Evolutionary conservation across 768 basidiomycete genomes (phyloP), one percentile per base, ranked within the genome.

Genomic region (Dentipellis fragilis): DNA sequence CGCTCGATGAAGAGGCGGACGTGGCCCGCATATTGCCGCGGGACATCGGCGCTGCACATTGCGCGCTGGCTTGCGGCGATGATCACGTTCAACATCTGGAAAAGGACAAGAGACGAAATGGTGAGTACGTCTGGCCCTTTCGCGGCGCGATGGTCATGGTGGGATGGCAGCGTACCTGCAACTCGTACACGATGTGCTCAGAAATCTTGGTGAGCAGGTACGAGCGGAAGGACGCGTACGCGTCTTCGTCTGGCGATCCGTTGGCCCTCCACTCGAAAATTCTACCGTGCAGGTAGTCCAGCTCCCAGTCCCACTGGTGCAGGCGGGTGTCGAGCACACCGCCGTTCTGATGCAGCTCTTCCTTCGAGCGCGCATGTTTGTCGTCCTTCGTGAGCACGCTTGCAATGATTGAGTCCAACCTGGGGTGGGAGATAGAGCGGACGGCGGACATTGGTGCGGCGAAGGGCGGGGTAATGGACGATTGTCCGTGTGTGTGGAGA

Each of bases 221-320:
- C 19, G 34, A 6, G 16, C 60, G 60, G 38, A 61, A 59, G 14
- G 36, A 29, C 37, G 52, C 52, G 53, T 61, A 61, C 36, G 59
- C 58, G 1, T 50, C 39, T 52, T 61, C 51, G 12, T 61, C 60
- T 45, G 47, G 34, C 1, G 58, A 42, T 7, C 55, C 60, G 22
- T 59, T 59, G 17, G 52, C 11, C 19, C 56, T 61, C 60, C 60
- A 61, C 36, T 61, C 60, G n/a, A 58, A 55, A 16, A 61, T 59
- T 35, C 60, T 58, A 39, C 48, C 59, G 7, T 58, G 55, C 17
- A 61, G 60, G 47, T 61, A 61, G n/a, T 59, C 42, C 37, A 61
- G 49, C 47, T 61, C 60, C 22, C 58, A 58, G 11, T 61, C 60
- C 60, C 60, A 61, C 35, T 61, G 58, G 49, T 34, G 21, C 14